Conservation (phyloP, 352 stramenopile species). For the Pythium sukuiense region DNA sequence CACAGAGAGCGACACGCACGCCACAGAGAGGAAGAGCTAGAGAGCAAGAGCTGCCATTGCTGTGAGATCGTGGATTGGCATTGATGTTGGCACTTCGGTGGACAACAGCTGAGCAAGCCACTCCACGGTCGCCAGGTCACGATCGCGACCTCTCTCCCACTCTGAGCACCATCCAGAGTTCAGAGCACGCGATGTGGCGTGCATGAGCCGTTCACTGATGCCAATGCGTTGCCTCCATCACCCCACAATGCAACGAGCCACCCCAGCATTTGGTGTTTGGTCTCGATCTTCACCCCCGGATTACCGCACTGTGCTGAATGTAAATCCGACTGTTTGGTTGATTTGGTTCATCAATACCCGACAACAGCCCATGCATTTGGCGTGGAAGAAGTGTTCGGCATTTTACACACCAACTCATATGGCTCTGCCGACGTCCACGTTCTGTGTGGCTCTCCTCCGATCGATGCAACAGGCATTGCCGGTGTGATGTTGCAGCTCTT, state of each 20-base stretch:
- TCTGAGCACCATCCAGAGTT: neutral
- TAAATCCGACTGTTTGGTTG: neutral
- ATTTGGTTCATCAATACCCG: neutral
- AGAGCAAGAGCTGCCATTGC: neutral
- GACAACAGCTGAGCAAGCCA: slow-evolving; percentile 1
- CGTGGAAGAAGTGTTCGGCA: neutral
- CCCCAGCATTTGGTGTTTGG: neutral
- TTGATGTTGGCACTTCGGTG: neutral
- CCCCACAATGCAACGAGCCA: neutral
- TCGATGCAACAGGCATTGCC: neutral
- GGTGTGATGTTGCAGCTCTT: neutral
- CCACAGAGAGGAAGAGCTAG: neutral
- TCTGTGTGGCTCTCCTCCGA: neutral
- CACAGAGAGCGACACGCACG: neutral
- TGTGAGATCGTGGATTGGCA: neutral
- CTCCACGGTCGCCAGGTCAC: neutral
- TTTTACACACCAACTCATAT: neutral
- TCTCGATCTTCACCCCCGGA: neutral
- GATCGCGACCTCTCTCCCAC: neutral
- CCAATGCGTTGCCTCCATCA: neutral
- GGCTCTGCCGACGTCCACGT: neutral
- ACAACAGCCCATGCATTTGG: neutral
- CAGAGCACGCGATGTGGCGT: neutral
- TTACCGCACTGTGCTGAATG: neutral
- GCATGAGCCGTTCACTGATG: neutral